Evolutionary conservation across 1,139 yeast species (phyloP), one percentile per base, ranked within the genome.

Genomic region (Candida sanyaensis): DNA sequence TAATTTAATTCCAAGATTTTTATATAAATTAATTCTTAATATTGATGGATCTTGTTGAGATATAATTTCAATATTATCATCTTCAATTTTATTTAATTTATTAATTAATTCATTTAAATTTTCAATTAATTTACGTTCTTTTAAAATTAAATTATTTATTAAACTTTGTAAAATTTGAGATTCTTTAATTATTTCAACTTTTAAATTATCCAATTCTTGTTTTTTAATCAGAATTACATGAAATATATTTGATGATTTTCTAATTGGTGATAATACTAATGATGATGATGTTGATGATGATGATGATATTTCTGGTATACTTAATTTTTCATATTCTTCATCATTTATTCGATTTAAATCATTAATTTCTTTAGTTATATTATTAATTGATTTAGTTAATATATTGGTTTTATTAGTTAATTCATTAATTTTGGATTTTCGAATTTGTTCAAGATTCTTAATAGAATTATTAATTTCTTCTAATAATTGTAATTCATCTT

Each of bases 131-230:
- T 67, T 72, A 31, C 72, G 64, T 44, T 78, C 63, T 30, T 73
- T 69, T 37, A 81, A 70, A 47, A 73, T 76, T 49, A 76, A 66
- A 6, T 77, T 65, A 51, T 80, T 80, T 36, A 80, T 70, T 31
- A 75, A 66, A 54, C 80, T 73, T 50, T 83, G 86, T 48, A 83
- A 66, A 43, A 80, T 84, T 46, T 82, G 81, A 50, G 84, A 69
- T 33, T 73, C 74, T 56, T 81, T 82, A 3, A 86, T 88, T 9
- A 83, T 65, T 8, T 77, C 57, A 45, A 84, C 77, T 50, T 81
- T 80, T 41, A 73, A 69, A 37, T 75, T 70, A 55, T 82, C 87
- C 41, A 82, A 50, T 54, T 67, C 64, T 54, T 69, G 60, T 53
- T 57, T 48, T 56, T 62, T 57, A 55, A 68, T 52, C 44, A 68